A percentile compares a stretch with the other conserved stretches of the same genome.
Evolutionary conservation across 148 eudicot genomes (phyloP).

Genomic region (Camellia japonica): DNA sequence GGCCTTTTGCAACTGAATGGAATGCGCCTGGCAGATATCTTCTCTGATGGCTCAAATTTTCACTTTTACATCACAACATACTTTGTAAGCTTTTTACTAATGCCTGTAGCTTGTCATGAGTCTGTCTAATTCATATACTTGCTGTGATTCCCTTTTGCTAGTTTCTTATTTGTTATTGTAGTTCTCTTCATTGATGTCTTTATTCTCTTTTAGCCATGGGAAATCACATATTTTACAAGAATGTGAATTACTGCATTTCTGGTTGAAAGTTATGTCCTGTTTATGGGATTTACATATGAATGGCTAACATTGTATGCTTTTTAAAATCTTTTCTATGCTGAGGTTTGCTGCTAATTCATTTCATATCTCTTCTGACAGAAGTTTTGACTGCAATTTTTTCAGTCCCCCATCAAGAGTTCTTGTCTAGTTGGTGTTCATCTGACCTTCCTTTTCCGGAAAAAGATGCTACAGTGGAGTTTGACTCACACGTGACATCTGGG

Average conservation of each 20-base stretch:
- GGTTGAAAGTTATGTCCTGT: background rate
- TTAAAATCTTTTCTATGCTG: background rate
- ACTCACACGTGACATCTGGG: constrained; percentile 59
- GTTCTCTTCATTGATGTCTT: constrained; percentile 5
- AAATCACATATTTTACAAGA: background rate
- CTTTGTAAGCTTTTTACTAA: constrained; percentile 58
- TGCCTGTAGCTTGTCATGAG: constrained; percentile 5
- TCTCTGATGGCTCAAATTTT: constrained; percentile 98
- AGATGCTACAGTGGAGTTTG: constrained; percentile 75
- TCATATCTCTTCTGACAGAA: constrained; percentile 61
- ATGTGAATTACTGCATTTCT: background rate
- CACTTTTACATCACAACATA: constrained; percentile 63
- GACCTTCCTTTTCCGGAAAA: constrained; percentile 67
- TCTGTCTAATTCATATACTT: constrained; percentile 4
- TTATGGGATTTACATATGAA: background rate
- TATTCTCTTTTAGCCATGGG: background rate
- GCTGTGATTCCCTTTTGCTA: background rate
- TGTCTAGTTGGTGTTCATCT: constrained; percentile 94
- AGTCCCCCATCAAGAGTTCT: constrained; percentile 69
- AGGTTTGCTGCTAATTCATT: constrained; percentile 9
- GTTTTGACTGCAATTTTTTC: constrained; percentile 60
- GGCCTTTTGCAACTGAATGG: constrained; percentile 90
- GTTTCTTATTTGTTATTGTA: constrained; percentile 6
- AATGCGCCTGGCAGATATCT: constrained; percentile 81
- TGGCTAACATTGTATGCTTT: background rate